Base-by-base conservation (phyloP, 345 rosid genomes). In the Eucalyptus cloeziana region DNA sequence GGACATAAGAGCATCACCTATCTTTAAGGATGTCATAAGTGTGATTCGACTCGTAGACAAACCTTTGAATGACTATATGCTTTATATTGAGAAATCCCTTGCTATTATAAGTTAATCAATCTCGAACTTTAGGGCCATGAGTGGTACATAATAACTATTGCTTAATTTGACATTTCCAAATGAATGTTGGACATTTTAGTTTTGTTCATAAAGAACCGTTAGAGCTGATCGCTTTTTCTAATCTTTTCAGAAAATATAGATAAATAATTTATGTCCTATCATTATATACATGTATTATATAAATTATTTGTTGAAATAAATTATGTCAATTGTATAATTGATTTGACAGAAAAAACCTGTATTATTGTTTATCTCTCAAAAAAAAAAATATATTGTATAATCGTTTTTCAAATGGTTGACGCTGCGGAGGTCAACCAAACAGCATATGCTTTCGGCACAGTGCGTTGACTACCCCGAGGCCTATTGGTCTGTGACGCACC, bases 41-140 rank as follows among this genome's bases (percentile, higher is more conserved):
- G 8, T 11, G 30, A 40, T 10, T 40, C 16, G 2, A 2, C 2
- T 76, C 1, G 3, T 40, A 7, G 1, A 12, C 4, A 3, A 76
- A 76, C 5, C 24, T 40, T 9, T 37, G 2, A 37, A 76, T 0
- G 45, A 5, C 2, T 21, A 19, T 2, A 21, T 3, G 4, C 2
- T 71, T 71, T 37, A 13, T 40, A 21, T 76, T 3, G 0, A 76
- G 45, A 76, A 7, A 76, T 2, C 6, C 22, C 13, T 7, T 40
- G 5, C 47, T 40, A 15, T 1, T 14, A 37, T 6, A 25, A 12
- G 81, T 12, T 71, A 27, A 19, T 1, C 27, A 37, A 76, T 10
- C 27, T 37, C 2, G 3, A 19, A 37, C 2, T 37, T 76, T 37
- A 2, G 0, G 2, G 3, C 3, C 2, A 4, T 31, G 3, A 33